Evolutionary conservation across 345 rosid genomes (phyloP).

Genomic region (Abelmoschus esculentus): DNA sequence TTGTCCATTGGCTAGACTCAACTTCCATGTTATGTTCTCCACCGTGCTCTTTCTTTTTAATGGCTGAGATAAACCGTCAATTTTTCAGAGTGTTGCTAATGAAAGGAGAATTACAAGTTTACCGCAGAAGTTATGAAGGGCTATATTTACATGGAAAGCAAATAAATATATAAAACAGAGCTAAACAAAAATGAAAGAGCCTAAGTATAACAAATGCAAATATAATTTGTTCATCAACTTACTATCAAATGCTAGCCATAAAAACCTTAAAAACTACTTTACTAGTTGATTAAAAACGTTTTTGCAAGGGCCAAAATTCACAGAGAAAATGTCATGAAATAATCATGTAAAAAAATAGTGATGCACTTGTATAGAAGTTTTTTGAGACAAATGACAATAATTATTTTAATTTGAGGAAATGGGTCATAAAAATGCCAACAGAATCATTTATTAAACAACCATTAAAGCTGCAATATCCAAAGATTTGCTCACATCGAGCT

Average conservation of each 20-base stretch:
- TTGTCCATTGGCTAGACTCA: constrained; percentile 33
- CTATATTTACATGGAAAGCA: neutral
- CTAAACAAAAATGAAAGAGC: neutral
- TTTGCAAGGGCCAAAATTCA: constrained; percentile 2
- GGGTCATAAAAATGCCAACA: too few species aligned
- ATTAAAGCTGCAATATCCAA: too few species aligned
- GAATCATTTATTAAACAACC: too few species aligned
- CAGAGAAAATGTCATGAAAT: neutral
- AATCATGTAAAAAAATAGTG: neutral
- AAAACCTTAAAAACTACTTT: constrained; percentile 1
- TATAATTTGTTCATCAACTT: neutral
- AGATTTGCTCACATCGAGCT: too few species aligned
- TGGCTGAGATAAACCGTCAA: constrained; percentile 31
- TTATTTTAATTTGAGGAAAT: neutral
- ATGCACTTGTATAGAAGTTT: neutral
- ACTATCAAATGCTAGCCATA: neutral
- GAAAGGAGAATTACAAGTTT: neutral
- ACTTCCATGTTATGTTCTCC: constrained; percentile 31
- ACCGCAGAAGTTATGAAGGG: neutral
- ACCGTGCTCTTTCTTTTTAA: constrained; percentile 48
- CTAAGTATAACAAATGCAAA: neutral
- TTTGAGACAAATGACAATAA: neutral
- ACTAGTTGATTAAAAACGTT: neutral
- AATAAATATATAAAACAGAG: too few species aligned
- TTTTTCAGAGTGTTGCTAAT: constrained; percentile 5